Percentiles rank a stretch among this genome's conserved stretches.
Conservation (phyloP, 305 asterid species). For the Coffea humblotiana region DNA sequence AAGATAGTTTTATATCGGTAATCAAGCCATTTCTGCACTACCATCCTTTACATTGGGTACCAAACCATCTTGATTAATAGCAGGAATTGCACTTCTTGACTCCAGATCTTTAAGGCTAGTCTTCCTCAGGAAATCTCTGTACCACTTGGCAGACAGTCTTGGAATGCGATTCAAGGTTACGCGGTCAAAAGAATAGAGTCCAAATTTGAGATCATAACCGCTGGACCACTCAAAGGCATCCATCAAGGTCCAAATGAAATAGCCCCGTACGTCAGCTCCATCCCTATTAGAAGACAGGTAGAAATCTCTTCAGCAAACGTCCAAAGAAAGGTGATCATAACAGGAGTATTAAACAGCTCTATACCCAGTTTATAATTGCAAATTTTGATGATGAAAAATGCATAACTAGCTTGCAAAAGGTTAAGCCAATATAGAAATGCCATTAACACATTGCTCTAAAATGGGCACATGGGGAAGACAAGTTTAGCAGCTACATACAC, state of each 20-base stretch:
- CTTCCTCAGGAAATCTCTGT: constrained; percentile 22
- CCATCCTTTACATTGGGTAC: too few species aligned
- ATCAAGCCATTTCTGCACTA: too few species aligned
- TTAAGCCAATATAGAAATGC: background rate
- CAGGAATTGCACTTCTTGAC: background rate
- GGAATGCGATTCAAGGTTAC: constrained; percentile 25
- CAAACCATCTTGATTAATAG: too few species aligned
- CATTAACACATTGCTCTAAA: background rate
- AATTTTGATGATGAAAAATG: background rate
- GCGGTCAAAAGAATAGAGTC: constrained; percentile 32
- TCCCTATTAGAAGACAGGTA: constrained; percentile 20
- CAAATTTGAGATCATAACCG: constrained; percentile 32
- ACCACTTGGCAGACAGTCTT: constrained; percentile 34
- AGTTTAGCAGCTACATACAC: background rate
- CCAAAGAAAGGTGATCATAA: background rate
- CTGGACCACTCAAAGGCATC: constrained; percentile 35
- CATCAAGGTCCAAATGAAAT: constrained; percentile 35
- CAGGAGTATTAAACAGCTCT: background rate
- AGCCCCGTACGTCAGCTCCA: constrained; percentile 42
- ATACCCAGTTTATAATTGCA: background rate
- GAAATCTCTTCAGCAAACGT: background rate
- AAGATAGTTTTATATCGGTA: too few species aligned
- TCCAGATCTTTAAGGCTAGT: background rate
- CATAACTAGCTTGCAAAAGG: background rate
- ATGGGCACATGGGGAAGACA: background rate